phyloP scores from a whole-genome alignment of 1,284 basidiomycete genomes.

The Fomitiporia mediterranea region DNA sequence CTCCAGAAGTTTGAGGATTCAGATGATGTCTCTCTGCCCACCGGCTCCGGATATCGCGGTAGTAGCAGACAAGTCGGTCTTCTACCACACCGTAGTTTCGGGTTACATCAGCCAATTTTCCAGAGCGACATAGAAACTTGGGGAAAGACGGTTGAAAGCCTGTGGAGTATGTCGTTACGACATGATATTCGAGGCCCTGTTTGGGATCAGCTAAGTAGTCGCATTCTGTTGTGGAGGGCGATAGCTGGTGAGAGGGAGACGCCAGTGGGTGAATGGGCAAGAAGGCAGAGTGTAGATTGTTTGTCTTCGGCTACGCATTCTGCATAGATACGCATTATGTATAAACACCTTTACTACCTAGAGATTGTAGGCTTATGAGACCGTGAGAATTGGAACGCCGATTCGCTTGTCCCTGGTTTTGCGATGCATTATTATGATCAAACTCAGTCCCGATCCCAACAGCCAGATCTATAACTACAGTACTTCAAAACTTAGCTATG shows the following conservation, averaged over 20 bases:
- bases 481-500: too few relatives aligned
- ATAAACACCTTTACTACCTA: too few relatives aligned
- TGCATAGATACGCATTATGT: too few relatives aligned
- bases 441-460: too few relatives aligned
- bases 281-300: conserved; percentile 26
- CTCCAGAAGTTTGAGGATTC: conserved; percentile 37
- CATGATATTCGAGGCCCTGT: conserved; percentile 29
- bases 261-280: conserved; percentile 46
- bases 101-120: conserved; percentile 33
- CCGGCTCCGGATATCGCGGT: neutral
- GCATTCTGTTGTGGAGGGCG: conserved; percentile 53
- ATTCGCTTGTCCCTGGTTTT: too few relatives aligned
- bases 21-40: conserved; percentile 15
- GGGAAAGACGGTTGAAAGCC: conserved; percentile 48
- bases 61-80: neutral
- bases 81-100: conserved; percentile 38
- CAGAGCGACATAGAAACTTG: conserved; percentile 33
- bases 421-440: too few relatives aligned
- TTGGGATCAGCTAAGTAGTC: conserved; percentile 51
- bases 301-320: too few relatives aligned
- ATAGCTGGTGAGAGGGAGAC: conserved; percentile 34
- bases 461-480: too few relatives aligned
- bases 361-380: too few relatives aligned
- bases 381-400: too few relatives aligned
- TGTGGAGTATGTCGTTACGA: conserved; percentile 56